Base-by-base conservation (phyloP, 257 asterid genomes). In the Fraxinus excelsior region DNA sequence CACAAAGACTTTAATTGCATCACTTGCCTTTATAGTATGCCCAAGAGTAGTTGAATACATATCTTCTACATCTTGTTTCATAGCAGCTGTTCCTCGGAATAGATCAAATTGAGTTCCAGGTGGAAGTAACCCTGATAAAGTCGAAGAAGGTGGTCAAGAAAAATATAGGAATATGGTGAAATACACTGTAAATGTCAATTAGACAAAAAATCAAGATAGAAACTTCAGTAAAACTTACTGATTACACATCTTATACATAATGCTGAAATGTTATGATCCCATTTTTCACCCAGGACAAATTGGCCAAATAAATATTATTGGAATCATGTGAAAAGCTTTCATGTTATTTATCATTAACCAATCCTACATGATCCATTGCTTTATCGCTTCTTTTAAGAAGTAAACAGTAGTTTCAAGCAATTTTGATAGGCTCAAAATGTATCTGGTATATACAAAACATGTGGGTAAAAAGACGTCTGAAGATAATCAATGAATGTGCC, bases 51-150 rank as follows among this genome's bases (percentile, higher is more conserved):
- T 95, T 34, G 98, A 97, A 78, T 86, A 89, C 91, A 86, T 88
- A 78, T 95, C 99, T 80, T 95, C 99, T 56, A 89, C 96, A 81
- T 95, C 99, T 87, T 95, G 99, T 77, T 95, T 93, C 99, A 95
- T 91, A 78, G 99, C 97, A 88, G 99, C 97, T 37, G 97, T 88
- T 84, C 99, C 99, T 79, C 97, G 87, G 80, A 95, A 95, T 56
- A 95, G 82, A 84, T 95, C 99, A 79, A 95, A 95, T 82, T 95
- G 99, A 42, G 99, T 93, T 82, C 99, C 98, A 73, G 99, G 98
- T 77, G 99, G 99, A 77, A 95, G 96, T 80, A 95, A 85, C 74
- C 98, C 99, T 95, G 82, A 82, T 53, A 68, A 75, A 40, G 70
- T 77, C 81, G 78, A 77, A 62, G 26, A 76, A 42, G 51, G 18